Percentiles rank a stretch among this genome's conserved stretches.
Conservation (phyloP, 2,329 filamentous ascomycete genomes). For the Elsinoe batatas region DNA sequence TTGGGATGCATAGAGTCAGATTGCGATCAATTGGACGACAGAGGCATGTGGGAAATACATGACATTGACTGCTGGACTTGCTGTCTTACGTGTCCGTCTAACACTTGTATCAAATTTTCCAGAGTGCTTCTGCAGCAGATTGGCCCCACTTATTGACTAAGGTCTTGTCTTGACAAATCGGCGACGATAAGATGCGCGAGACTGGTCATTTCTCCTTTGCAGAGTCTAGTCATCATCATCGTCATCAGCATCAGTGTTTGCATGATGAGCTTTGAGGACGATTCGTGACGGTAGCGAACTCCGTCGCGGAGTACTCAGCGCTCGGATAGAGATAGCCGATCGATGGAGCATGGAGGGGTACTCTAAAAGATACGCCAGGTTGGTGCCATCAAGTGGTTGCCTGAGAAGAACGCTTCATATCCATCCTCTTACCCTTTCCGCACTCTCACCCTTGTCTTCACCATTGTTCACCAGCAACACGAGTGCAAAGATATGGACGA, state of each 20-base stretch:
- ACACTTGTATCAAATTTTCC: no score
- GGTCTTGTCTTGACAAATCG: background rate
- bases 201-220: background rate
- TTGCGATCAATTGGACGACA: background rate
- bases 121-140: background rate
- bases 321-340: conserved; percentile 5
- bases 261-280: no score
- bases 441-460: background rate
- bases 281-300: background rate
- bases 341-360: background rate
- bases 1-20: background rate
- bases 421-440: background rate
- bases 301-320: background rate
- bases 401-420: background rate
- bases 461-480: no score
- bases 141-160: background rate
- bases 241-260: no score
- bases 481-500: background rate
- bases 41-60: no score
- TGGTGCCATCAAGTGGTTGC: background rate
- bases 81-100: no score
- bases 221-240: no score
- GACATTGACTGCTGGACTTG: no score
- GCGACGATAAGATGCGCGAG: background rate
- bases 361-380: background rate